Evolutionary conservation across 192 early-diverging fungal genomes (phyloP).

Genomic region (Coemansia brasiliensis): DNA sequence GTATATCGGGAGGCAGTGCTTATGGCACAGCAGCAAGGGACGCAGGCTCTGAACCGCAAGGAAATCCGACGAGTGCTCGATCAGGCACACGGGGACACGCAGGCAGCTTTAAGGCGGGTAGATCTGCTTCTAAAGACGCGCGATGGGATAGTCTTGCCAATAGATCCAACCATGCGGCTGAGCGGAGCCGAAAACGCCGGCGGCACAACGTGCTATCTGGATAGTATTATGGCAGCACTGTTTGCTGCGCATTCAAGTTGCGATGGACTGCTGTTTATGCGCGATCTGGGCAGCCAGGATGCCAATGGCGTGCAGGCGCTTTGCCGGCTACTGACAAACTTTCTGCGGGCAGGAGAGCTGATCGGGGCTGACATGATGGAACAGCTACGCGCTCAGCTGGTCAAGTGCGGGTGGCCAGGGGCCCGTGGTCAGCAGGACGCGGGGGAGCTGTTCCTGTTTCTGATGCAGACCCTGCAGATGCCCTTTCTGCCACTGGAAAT

Average conservation of each 20-base stretch:
- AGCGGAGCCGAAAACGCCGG: slow-evolving; percentile 63
- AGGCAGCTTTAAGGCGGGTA: slow-evolving; percentile 17
- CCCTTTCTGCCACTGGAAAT: slow-evolving; percentile 69
- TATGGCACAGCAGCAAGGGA: slow-evolving; percentile 26
- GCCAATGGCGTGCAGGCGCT: slow-evolving; percentile 56
- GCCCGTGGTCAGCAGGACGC: slow-evolving; percentile 62
- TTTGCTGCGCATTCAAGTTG: slow-evolving; percentile 61
- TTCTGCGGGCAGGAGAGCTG: slow-evolving; percentile 62
- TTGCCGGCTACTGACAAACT: slow-evolving; percentile 59
- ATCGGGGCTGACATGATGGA: slow-evolving; percentile 55
- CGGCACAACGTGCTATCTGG: slow-evolving; percentile 68
- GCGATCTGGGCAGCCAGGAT: slow-evolving; percentile 42
- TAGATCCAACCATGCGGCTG: slow-evolving; percentile 13
- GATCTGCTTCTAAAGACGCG: slow-evolving; percentile 26
- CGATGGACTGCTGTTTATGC: slow-evolving; percentile 60
- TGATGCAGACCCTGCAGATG: slow-evolving; percentile 63
- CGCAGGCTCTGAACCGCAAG: slow-evolving; percentile 18
- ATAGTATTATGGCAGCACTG: slow-evolving; percentile 66
- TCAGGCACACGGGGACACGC: slow-evolving; percentile 20
- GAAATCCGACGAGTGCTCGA: slow-evolving; percentile 17
- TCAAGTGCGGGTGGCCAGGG: slow-evolving; percentile 55
- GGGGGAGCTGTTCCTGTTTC: slow-evolving; percentile 69
- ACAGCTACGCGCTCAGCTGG: slow-evolving; percentile 56
- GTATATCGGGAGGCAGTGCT: slow-evolving; percentile 10
- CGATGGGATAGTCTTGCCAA: slow-evolving; percentile 29